Evolutionary conservation across 2,329 filamentous ascomycete species (phyloP), one percentile per base, ranked within the genome.

Genomic region (Venturia oleaginea): DNA sequence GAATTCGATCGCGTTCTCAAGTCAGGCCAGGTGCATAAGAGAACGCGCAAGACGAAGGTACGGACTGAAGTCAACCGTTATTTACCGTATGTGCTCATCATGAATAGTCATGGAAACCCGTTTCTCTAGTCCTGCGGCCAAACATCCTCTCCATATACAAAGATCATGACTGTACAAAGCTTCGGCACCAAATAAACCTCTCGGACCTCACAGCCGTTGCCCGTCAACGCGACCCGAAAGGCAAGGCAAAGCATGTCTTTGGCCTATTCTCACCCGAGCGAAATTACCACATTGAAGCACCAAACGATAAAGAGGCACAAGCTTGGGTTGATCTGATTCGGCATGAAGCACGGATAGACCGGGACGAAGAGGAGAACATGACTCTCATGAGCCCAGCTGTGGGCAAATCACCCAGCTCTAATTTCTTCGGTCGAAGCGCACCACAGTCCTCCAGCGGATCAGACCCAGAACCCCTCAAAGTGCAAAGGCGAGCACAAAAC

Each of bases 1-100:
- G 92, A 94, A 72, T 96, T 95, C 72, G 94, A 99, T 76, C 88
- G 92, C 61, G 90, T 97, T 64, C 84, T 97, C 75, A 97, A 96
- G 78, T 86, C 88, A 65, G 92, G 93, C 66, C 89, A 88, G 69
- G 86, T 96, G 46, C 84, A 89, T 72, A 96, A 96, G 77, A 86
- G 93, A 69, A 95, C 92, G 22, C 89, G 92, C 71, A 96, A 93
- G 80, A 97, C 93, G 66, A 96, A 95, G 87, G 91, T 92, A 76
- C 67, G 65, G 68, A 8, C 30, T 54, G 4, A 2, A n/a, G 3
- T n/a, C 38, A 19, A 32, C 8, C 61, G n/a, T 22, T 34, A 24
- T 38, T 10, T 24, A 51, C 24, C 32, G 17, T 46, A 63, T 22
- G 32, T 67, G 67, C 59, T 40, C 15, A 60, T n/a, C 61, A 34